phyloP scores from a whole-genome alignment of 2,329 filamentous ascomycete species.

The Sarocladiaceae sp. region DNA sequence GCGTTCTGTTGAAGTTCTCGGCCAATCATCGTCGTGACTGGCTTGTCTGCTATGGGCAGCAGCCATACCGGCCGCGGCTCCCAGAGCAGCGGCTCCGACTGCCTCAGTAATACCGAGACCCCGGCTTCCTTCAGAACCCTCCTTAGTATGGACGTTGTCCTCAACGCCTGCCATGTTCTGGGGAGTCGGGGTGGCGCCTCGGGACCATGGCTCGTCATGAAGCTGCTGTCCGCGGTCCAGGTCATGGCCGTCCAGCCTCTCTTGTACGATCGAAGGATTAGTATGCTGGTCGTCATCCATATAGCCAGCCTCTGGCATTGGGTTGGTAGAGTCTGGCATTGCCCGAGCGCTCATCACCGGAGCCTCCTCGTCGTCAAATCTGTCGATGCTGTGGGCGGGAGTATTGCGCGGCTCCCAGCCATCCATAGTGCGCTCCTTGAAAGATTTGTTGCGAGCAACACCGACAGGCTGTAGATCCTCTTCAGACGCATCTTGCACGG shows the following conservation, averaged over 20 bases:
- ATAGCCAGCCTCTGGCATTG: slow-evolving; percentile 73
- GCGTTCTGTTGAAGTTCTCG: slow-evolving; percentile 53
- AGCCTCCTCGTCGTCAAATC: slow-evolving; percentile 45
- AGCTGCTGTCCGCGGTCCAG: not conserved
- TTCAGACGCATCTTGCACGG: slow-evolving; percentile 25
- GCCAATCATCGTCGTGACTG: slow-evolving; percentile 59
- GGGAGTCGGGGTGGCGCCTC: slow-evolving; percentile 45
- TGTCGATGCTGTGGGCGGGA: slow-evolving; percentile 53
- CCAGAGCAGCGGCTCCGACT: slow-evolving; percentile 46
- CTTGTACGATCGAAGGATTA: slow-evolving; percentile 72
- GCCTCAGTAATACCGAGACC: slow-evolving; percentile 44
- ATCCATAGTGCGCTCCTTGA: slow-evolving; percentile 58
- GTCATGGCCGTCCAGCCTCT: slow-evolving; percentile 48
- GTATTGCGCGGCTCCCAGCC: slow-evolving; percentile 49
- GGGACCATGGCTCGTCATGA: slow-evolving; percentile 35
- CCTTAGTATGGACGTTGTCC: slow-evolving; percentile 20
- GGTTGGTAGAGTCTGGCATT: slow-evolving; percentile 61
- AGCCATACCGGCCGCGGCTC: slow-evolving; percentile 41
- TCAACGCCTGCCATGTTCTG: slow-evolving; percentile 15
- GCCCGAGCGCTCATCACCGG: slow-evolving; percentile 61
- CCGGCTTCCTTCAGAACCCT: slow-evolving; percentile 6
- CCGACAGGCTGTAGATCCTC: slow-evolving; percentile 41
- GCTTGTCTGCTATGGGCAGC: slow-evolving; percentile 44
- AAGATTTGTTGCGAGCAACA: slow-evolving; percentile 55
- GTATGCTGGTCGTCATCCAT: slow-evolving; percentile 64